Evolutionary conservation across 2,329 filamentous ascomycete species (phyloP), one percentile per base, ranked within the genome.

Genomic region (Talaromyces funiculosus): DNA sequence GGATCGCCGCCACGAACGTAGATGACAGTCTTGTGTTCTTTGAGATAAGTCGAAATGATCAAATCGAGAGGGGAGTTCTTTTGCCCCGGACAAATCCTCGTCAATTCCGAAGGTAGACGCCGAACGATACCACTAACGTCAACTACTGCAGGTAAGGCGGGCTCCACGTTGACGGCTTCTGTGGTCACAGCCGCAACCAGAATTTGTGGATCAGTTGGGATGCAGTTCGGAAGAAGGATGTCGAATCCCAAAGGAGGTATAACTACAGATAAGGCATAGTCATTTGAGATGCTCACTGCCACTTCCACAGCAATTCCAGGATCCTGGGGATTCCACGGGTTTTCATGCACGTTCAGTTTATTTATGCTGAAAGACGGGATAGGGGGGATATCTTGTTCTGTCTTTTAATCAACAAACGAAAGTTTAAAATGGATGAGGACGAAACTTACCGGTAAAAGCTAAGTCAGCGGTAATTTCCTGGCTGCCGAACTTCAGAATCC

Each of bases 281-380:
- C 80, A 73, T 97, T 96, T 68, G 83, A 80, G 26, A 90, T 81
- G 12, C 82, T 80, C 29, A 96, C 73, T 35, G 89, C 85, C 29
- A 92, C 87, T 75, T 96, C 90, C 45, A 90, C 92, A 49, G 85
- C 88, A 79, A 99, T 88, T 12, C 87, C 89, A 64, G 82, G 76
- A 47, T 81, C 74, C 16, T 78, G 75, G 65, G 85, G 77, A 37
- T 81, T 66, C 20, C 81, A 75, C 12, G 61, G 61, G 40, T 87
- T 81, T 72, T 99, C 92, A 67, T 86, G 83, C 67, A 97, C 86
- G 67, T 90, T 88, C 65, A 97, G 81, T 67, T 85, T 86, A 42
- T 88, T 87, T 69, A 99, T 89, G 68, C 92, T 88, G 78, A 96
- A 92, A 60, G 86, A 80, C 45, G 94, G 94, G 59, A 97, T 80